Conservation (phyloP, 2,329 filamentous ascomycete genomes). For the Berkeleyomyces rouxiae region DNA sequence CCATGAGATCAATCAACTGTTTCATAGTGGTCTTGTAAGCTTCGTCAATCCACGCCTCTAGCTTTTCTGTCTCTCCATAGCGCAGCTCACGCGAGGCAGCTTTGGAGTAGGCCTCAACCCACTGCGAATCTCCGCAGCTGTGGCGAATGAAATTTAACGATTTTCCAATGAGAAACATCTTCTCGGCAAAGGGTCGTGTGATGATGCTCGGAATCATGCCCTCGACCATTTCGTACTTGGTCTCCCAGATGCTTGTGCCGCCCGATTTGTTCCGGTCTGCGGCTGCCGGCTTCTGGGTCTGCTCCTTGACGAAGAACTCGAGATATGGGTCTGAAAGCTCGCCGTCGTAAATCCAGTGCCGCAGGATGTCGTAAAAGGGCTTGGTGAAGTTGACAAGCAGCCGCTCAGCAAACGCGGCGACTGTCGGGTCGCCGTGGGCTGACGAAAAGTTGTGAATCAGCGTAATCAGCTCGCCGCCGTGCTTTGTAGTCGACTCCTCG, state of each 20-base stretch:
- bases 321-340: conserved; percentile 91
- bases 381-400: conserved; percentile 73
- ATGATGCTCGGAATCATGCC: conserved; percentile 68
- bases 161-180: conserved; percentile 94
- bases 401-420: conserved; percentile 81
- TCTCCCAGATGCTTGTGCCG: conserved; percentile 89
- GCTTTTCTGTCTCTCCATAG: conserved; percentile 81
- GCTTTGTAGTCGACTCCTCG: conserved; percentile 67
- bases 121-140: conserved; percentile 80
- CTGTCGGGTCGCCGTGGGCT: conserved; percentile 87
- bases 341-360: conserved; percentile 95
- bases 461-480: conserved; percentile 82
- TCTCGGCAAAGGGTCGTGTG: conserved; percentile 82
- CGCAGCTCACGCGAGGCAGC: conserved; percentile 77
- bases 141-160: conserved; percentile 96
- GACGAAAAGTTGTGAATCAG: conserved; percentile 87
- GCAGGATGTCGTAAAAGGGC: conserved; percentile 91
- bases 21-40: conserved; percentile 98
- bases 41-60: conserved; percentile 88
- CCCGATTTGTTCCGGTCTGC: conserved; percentile 31
- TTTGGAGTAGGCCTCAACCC: conserved; percentile 93
- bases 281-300: conserved; percentile 27
- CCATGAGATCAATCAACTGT: conserved; percentile 83
- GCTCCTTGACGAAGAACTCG: conserved; percentile 86
- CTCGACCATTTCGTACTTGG: conserved; percentile 36